Base-by-base conservation (phyloP, 129 eudicot genomes). In the Oenanthe sinensis region DNA sequence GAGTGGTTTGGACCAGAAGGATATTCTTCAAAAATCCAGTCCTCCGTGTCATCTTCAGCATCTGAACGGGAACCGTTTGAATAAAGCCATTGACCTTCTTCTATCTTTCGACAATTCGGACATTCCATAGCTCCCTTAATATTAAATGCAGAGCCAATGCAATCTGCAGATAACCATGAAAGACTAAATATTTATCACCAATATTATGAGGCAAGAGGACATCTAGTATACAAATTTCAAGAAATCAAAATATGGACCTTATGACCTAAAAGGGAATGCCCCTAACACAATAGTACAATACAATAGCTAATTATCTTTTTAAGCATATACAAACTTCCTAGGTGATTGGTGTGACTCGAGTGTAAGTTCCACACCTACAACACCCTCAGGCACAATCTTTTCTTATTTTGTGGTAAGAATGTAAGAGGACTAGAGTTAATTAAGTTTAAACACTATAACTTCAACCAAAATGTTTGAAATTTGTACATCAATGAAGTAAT, bases 71-170 rank as follows among this genome's bases (percentile, higher is more conserved):
- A 74, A 79, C 98, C 96, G 74, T 82, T 88, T 42, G 92, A 92
- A 88, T 79, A 94, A 55, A 94, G 91, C 98, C 98, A 94, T 74
- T 91, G 97, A 49, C 98, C 98, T 87, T 91, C 91, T 86, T 94
- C 98, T 79, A 90, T 82, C 81, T 91, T 91, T 77, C 96, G 90
- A 81, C 98, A 94, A 85, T 94, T 94, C 58, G 98, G 98, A 74
- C 98, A 94, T 80, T 94, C 92, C 98, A 94, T 94, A 74, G 88
- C 87, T 75, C 98, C 98, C 87, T 90, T 94, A 55, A 76, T 81
- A 80, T 94, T 94, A 77, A 94, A 94, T 55, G 98, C 98, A 42
- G 98, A 94, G 75, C 98, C 98, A 82, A 94, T 94, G 88, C 98
- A 94, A 82, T 94, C 98, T 94, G 91, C 60, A 83, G 48, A 71